A percentile compares a stretch with the other conserved stretches of the same genome.
Evolutionary conservation across 495 filamentous ascomycete genomes (phyloP).

Genomic region (Staphylotrichum tortipilum): DNA sequence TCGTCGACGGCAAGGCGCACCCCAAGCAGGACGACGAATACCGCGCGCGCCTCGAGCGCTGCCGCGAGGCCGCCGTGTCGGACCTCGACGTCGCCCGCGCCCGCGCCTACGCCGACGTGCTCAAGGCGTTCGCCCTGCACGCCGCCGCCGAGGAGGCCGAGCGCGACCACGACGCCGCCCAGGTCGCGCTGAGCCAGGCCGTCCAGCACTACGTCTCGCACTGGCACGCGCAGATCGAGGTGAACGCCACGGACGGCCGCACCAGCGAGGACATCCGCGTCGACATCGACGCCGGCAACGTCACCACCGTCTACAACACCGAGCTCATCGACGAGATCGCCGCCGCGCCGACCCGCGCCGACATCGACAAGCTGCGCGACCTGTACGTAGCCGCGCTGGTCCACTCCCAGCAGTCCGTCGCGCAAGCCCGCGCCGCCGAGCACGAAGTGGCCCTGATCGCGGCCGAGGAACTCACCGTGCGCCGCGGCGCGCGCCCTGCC

Average conservation of each 20-base stretch:
- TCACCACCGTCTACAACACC: constrained; percentile 24
- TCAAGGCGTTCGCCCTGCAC: constrained; percentile 19
- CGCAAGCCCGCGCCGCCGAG: constrained; percentile 21
- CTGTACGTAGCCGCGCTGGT: constrained; percentile 23
- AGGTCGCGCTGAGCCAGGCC: constrained; percentile 10
- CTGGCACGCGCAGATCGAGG: constrained; percentile 24
- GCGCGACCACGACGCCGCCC: constrained; percentile 14
- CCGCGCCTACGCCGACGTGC: constrained; percentile 19
- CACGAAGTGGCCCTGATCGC: constrained; percentile 23
- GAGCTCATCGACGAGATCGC: constrained; percentile 24
- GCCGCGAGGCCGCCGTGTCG: constrained; percentile 9
- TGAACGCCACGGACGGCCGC: constrained; percentile 8
- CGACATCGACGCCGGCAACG: constrained; percentile 14
- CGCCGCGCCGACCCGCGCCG: constrained; percentile 21
- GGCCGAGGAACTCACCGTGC: constrained; percentile 20
- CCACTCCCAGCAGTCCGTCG: constrained; percentile 15
- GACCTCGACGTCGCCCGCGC: constrained; percentile 17
- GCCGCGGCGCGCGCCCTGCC: constrained; percentile 8
- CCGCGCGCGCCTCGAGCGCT: constrained; percentile 12
- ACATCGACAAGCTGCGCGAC: constrained; percentile 25
- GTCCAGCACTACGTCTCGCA: constrained; percentile 23
- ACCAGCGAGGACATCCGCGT: constrained; percentile 9
- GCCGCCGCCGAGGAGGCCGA: constrained; percentile 20
- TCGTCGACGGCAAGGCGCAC: constrained; percentile 4
- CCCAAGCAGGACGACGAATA: constrained; percentile 16